Base-by-base conservation (phyloP, 768 basidiomycete genomes). In the Trametopsis cervina region DNA sequence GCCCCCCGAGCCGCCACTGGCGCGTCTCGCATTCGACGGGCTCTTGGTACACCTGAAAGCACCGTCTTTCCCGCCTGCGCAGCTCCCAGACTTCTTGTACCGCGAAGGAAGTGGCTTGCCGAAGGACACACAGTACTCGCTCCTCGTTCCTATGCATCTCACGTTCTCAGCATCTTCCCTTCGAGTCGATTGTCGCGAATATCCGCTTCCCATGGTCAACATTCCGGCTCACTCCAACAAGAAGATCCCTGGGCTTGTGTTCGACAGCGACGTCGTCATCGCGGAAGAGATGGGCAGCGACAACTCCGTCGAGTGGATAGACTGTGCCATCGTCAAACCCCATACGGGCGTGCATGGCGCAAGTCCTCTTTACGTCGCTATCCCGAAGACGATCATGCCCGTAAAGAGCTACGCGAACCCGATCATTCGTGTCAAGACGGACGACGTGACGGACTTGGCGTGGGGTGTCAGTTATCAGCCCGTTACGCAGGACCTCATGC, bases 331-430 rank as follows among this genome's bases (percentile, higher is more conserved):
- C 52, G 67, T 85, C 42, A 74, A 76, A n/a, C 62, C 67, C 3
- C 67, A 77, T 46, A 73, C 76, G 23, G 80, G 78, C 24, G 61
- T 74, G 26, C 67, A 69, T 23, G 77, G 74, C 4, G 70, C 76
- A 23, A 64, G 68, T 1, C 71, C 76, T 4, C 74, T 93, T 40
- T 69, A 69, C 21, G 64, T 93, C 35, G 53, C 66, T 36, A 73
- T 95, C 26, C 90, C 92, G 1, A 96, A 94, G 64, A 94, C 92
- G 0, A 84, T 91, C 49, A 95, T 93, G 88, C 87, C 94, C 0
- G 86, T 94, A 57, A 98, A 98, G 66, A 89, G 85, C 6, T 96
- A 94, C 58, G 87, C 89, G 1, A 74, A 77, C 39, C 89, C 92
- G 2, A 65, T 69, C 11, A 75, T 97, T 54, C 72, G 74, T 17